Base-by-base conservation (phyloP, 352 stramenopile genomes). In the Phytophthora pluvialis region DNA sequence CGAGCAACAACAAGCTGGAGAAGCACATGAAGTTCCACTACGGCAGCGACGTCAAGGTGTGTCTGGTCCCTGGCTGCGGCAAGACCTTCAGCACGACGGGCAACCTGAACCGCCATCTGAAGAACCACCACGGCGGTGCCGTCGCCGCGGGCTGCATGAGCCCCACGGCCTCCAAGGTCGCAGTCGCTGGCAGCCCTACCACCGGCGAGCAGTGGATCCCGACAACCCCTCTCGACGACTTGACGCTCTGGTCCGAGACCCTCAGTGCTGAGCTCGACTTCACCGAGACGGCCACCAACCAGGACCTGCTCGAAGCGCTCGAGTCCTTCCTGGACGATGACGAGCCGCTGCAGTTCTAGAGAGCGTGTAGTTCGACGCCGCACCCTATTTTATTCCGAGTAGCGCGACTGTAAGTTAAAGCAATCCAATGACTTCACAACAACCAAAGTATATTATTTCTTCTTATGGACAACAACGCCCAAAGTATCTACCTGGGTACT, bases 11-110 rank as follows among this genome's bases (percentile, higher is more conserved):
- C 64, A 82, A 82, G 71, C 67, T 82, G 26, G 74, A 78, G 32
- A 82, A 85, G 50, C 78, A 87, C 65, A 85, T 85, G 73, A 81
- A 83, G 67, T 84, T 74, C 48, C 78, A 88, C 44, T 68, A 66
- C 62, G 49, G 50, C 32, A 76, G 68, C 47, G 48, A 76, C 40
- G 59, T 56, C 46, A 76, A 82, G 25, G 71, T 76, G 39, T 82
- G 74, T 38, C 25, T 67, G 38, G 59, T 75, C 5, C 48, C 60
- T 28, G 61, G 45, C n/a, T 81, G 73, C 39, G 67, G 72, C 47
- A 81, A 79, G 58, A 72, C 73, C n/a, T 81, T 81, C 53, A 81
- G 45, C 43, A 81, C 73, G 21, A 73, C 73, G 6, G 73, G 73
- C 26, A 81, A 81, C 60, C 64, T 81, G 15, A 77, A 77, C 52